Percentiles rank a stretch among this genome's conserved stretches.
phyloP scores from a whole-genome alignment of 2,329 filamentous ascomycete genomes.

The Sclerotinia sclerotiorum region DNA sequence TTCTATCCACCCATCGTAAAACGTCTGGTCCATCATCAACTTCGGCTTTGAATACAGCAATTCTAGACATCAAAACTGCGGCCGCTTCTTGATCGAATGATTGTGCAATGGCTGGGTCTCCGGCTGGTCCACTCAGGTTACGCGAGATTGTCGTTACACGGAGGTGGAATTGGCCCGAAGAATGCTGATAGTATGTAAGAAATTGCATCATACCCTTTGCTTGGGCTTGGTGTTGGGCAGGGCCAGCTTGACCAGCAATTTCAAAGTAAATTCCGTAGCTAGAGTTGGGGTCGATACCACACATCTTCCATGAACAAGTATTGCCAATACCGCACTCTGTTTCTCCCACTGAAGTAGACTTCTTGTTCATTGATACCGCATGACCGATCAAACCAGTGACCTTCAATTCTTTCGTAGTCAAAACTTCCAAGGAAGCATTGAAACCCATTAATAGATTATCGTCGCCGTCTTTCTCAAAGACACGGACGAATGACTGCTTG shows the following conservation, averaged over 20 bases:
- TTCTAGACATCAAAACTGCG: conserved; percentile 97
- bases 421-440: conserved; percentile 90
- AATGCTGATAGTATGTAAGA: conserved; percentile 97
- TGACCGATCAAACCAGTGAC: conserved; percentile 97
- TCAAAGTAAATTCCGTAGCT: conserved; percentile 98
- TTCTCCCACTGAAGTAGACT: conserved; percentile 93
- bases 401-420: conserved; percentile 97
- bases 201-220: conserved; percentile 98
- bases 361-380: conserved; percentile 95
- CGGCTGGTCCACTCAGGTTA: conserved; percentile 87
- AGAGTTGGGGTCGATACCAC: conserved; percentile 88
- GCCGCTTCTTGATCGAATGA: conserved; percentile 98
- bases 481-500: conserved; percentile 94
- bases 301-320: conserved; percentile 99
- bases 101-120: conserved; percentile 91
- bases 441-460: conserved; percentile 98
- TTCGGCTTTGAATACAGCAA: conserved; percentile 98
- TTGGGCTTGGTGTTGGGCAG: conserved; percentile 77
- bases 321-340: conserved; percentile 98
- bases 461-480: conserved; percentile 95
- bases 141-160: conserved; percentile 92
- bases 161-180: conserved; percentile 92
- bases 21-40: conserved; percentile 99
- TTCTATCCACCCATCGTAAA: conserved; percentile 94
- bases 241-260: conserved; percentile 89